phyloP scores from a whole-genome alignment of 1,139 yeast genomes.

The Candida smagusa region DNA sequence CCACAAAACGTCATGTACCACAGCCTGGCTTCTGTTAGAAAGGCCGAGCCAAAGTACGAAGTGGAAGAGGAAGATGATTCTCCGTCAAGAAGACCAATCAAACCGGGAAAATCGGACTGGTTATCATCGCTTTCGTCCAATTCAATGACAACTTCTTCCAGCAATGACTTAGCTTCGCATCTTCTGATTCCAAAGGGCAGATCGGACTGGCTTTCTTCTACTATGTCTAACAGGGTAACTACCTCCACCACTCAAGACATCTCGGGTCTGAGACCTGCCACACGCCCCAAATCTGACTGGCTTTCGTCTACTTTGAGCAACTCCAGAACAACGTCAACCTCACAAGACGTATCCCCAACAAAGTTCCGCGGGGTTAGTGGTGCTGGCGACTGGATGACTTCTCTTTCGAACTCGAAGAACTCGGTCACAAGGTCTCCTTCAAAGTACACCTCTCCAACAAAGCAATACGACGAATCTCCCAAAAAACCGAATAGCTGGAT shows the following conservation, averaged over 20 bases:
- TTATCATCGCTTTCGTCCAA: constrained; percentile 8
- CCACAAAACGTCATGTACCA: constrained; percentile 14
- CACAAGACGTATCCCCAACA: constrained; percentile 5
- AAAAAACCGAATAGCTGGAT: constrained; percentile 19
- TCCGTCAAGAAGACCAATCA: constrained; percentile 7
- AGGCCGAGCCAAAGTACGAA: constrained; percentile 1
- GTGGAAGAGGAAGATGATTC: constrained; percentile 1
- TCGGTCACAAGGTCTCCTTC: constrained; percentile 9
- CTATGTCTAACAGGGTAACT: constrained; percentile 11
- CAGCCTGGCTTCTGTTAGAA: constrained; percentile 9
- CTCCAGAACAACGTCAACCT: constrained; percentile 10
- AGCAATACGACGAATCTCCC: constrained; percentile 5
- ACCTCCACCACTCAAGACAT: constrained; percentile 9
- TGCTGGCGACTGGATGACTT: constrained; percentile 13
- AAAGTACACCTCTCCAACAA: constrained; percentile 5
- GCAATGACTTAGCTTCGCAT: constrained; percentile 4
- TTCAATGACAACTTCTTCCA: constrained; percentile 5
- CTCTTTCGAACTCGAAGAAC: constrained; percentile 14
- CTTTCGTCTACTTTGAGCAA: constrained; percentile 13
- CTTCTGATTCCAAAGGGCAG: constrained; percentile 6
- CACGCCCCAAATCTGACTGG: constrained; percentile 13
- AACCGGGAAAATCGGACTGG: constrained; percentile 11
- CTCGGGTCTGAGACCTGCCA: constrained; percentile 1
- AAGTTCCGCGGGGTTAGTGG: constrained; percentile 5
- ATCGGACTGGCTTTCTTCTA: constrained; percentile 19